Percentiles rank a stretch among this genome's conserved stretches.
These are phyloP conservation scores for Fusarium sp. DNA, from an alignment of 2,329 filamentous ascomycete genomes.

Conservation along the genomic window DNA sequence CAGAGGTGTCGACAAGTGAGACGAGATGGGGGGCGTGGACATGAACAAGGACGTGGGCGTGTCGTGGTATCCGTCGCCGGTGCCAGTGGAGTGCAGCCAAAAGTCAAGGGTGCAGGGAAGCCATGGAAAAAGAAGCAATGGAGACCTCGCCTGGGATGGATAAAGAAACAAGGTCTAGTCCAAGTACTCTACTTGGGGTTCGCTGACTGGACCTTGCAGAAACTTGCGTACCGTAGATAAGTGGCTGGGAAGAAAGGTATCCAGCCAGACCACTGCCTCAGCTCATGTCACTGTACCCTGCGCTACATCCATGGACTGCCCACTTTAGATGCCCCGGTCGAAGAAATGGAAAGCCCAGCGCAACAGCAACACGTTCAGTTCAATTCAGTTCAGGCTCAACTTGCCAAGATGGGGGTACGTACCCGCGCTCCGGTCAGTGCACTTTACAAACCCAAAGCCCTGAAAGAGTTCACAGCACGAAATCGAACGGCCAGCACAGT, in stretches of 20 bases:
- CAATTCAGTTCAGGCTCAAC: slow-evolving; percentile 33
- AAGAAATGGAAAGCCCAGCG: slow-evolving; percentile 39
- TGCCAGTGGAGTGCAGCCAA: slow-evolving; percentile 30
- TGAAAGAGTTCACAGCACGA: slow-evolving; percentile 19
- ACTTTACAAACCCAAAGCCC: slow-evolving; percentile 27
- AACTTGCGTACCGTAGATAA: background rate
- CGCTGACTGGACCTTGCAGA: slow-evolving; percentile 27
- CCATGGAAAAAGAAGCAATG: slow-evolving; percentile 44
- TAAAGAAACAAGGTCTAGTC: slow-evolving; percentile 28
- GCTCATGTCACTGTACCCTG: slow-evolving; percentile 26
- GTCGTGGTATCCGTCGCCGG: slow-evolving; percentile 35
- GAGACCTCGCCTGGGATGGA: slow-evolving; percentile 33
- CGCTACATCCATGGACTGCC: slow-evolving; percentile 21
- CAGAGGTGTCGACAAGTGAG: slow-evolving; percentile 39
- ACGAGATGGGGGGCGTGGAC: slow-evolving; percentile 34
- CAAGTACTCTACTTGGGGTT: slow-evolving; percentile 32
- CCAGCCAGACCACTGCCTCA: background rate
- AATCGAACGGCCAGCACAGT: slow-evolving; percentile 12
- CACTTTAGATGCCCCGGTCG: slow-evolving; percentile 37
- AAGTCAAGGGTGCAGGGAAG: slow-evolving; percentile 31
- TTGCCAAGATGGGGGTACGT: slow-evolving; percentile 40
- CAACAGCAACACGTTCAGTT: slow-evolving; percentile 28
- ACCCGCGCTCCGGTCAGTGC: slow-evolving; percentile 40
- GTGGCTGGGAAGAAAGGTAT: slow-evolving; percentile 28
- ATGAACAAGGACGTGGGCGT: slow-evolving; percentile 26